Evolutionary conservation across 2,329 filamentous ascomycete species (phyloP), one percentile per base, ranked within the genome.

Genomic region (Pleoardoris graminearum): DNA sequence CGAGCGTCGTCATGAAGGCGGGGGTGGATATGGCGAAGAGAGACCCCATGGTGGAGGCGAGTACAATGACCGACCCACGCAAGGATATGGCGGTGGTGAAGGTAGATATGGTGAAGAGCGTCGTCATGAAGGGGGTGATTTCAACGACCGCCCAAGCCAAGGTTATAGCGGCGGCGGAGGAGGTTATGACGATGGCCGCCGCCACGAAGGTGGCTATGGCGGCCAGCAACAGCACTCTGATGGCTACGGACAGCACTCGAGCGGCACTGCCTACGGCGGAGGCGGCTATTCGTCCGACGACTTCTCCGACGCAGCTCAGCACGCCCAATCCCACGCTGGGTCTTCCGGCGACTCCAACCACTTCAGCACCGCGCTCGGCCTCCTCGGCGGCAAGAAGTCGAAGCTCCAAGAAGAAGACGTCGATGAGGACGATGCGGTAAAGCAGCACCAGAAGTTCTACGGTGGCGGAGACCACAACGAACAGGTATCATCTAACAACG

Each of bases 381-480:
- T 81, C 69, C 74, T 89, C 1, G 70, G 75, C 14, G 79, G 83
- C 56, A 79, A 82, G 66, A 78, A 82, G 65, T 75, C 79, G 22
- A 69, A 75, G 17, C 71, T 81, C 32, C 68, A 77, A 33, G 73
- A 79, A 33, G 77, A 82, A 49, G 78, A 82, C 29, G 67, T 88
- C 16, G 81, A 89, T 60, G 84, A 88, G 69, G 70, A 83, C 45
- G 77, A 90, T 55, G 87, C 88, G 16, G 83, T 93, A 19, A 79
- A 83, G 61, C 84, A 88, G 60, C 91, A 97, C 77, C 82, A 91
- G 76, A 81, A 88, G 53, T 84, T 87, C 66, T 96, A 91, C 69
- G 82, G 81, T 29, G 73, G 73, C 45, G 77, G 80, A 19, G 50
- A 59, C 39, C 72, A 61, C 21, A 75, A 61, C 66, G 79, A 61